These are phyloP conservation scores for Clarireedia homoeocarpa DNA, from an alignment of 2,329 filamentous ascomycete genomes.

Conservation along the genomic window DNA sequence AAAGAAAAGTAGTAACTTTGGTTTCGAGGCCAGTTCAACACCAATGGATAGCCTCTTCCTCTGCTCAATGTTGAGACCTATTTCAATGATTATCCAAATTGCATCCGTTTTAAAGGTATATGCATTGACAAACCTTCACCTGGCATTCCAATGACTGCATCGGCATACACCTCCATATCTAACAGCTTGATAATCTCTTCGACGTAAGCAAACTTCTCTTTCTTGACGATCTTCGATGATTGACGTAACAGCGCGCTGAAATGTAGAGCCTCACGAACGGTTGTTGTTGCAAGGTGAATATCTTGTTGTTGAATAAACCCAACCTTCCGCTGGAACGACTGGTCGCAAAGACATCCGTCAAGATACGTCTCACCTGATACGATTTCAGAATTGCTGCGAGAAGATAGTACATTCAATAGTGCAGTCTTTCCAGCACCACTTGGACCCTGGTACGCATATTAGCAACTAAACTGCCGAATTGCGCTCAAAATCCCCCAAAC, in stretches of 20 bases:
- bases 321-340: slow-evolving; percentile 81
- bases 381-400: slow-evolving; percentile 79
- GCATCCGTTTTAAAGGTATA: slow-evolving; percentile 61
- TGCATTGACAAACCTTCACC: slow-evolving; percentile 3
- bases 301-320: slow-evolving; percentile 70
- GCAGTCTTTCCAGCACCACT: slow-evolving; percentile 76
- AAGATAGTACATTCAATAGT: slow-evolving; percentile 70
- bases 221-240: slow-evolving; percentile 58
- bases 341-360: slow-evolving; percentile 48
- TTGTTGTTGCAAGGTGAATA: slow-evolving; percentile 75
- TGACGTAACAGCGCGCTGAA: slow-evolving; percentile 84
- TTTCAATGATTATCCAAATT: slow-evolving; percentile 66
- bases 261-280: slow-evolving; percentile 78
- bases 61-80: slow-evolving; percentile 51
- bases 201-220: slow-evolving; percentile 81
- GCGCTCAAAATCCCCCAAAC: background rate
- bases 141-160: slow-evolving; percentile 80
- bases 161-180: slow-evolving; percentile 84
- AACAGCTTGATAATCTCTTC: slow-evolving; percentile 85
- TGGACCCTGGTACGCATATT: slow-evolving; percentile 12
- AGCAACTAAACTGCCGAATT: background rate
- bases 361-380: slow-evolving; percentile 76
- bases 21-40: slow-evolving; percentile 64
- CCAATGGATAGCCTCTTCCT: slow-evolving; percentile 66
- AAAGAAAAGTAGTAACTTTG: slow-evolving; percentile 60